Evolutionary conservation across 129 eudicot species (phyloP).

Genomic region (Glebionis coronaria): DNA sequence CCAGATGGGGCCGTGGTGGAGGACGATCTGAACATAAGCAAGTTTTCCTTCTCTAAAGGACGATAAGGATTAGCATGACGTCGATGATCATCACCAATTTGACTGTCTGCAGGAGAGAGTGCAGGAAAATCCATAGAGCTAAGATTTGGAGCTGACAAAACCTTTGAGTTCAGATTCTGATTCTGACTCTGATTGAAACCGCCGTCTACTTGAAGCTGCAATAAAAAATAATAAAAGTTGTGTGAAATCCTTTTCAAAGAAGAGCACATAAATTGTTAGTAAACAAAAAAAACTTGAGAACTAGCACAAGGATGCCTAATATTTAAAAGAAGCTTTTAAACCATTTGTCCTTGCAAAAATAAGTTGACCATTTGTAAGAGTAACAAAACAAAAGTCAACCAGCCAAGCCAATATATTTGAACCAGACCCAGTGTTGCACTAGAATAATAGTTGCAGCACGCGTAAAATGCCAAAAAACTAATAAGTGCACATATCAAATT

Average conservation of each 20-base stretch:
- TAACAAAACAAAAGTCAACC: not conserved
- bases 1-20: constrained; percentile 49
- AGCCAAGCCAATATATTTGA: not conserved
- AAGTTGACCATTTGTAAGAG: too few relatives aligned
- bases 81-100: constrained; percentile 47
- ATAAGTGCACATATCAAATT: not conserved
- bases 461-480: not conserved
- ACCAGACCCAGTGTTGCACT: not conserved
- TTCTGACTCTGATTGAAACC: constrained; percentile 53
- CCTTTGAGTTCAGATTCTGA: constrained; percentile 57
- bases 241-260: constrained; percentile 12
- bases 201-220: constrained; percentile 76
- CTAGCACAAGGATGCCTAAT: not conserved
- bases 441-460: not conserved
- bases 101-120: constrained; percentile 49
- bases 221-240: constrained; percentile 11
- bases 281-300: not conserved
- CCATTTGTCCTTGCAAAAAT: not conserved
- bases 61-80: constrained; percentile 49
- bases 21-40: constrained; percentile 49
- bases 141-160: constrained; percentile 72
- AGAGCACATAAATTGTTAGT: constrained; percentile 7
- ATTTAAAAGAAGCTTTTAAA: not conserved
- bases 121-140: constrained; percentile 63
- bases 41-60: constrained; percentile 51